These are phyloP conservation scores for Fusarium sp. DNA, from an alignment of 2,329 filamentous ascomycete genomes.

Conservation along the genomic window DNA sequence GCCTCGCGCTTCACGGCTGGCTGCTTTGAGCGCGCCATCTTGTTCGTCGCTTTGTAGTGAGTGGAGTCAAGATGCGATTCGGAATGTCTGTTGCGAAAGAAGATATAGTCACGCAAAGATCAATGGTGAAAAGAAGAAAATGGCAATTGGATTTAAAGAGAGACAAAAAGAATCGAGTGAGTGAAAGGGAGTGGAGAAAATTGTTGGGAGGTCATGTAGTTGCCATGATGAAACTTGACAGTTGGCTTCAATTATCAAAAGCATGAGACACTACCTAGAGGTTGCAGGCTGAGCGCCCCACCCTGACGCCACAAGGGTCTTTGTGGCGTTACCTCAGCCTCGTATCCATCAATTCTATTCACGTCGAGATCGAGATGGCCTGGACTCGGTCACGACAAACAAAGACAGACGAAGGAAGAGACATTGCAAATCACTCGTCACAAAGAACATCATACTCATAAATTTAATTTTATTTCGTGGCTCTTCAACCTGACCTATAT, in stretches of 20 bases:
- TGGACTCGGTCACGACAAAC: not conserved
- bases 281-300: constrained; percentile 22
- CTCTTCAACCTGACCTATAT: constrained; percentile 42
- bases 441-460: constrained; percentile 22
- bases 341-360: not conserved
- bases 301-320: constrained; percentile 24
- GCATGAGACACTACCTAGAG: constrained; percentile 19
- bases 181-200: constrained; percentile 20
- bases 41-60: not conserved
- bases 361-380: not conserved
- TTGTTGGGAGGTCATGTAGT: constrained; percentile 10
- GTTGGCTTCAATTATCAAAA: constrained; percentile 41
- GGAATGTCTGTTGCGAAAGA: not conserved
- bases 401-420: not conserved
- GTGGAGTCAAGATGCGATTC: not conserved
- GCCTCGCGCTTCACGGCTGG: constrained; percentile 73
- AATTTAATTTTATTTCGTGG: constrained; percentile 40
- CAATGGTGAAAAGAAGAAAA: not conserved
- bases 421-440: not conserved
- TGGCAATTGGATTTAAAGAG: constrained; percentile 15
- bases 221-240: constrained; percentile 46
- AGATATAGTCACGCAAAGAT: not conserved
- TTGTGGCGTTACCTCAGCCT: constrained; percentile 21
- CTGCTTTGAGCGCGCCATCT: constrained; percentile 80
- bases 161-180: constrained; percentile 19